phyloP scores from a whole-genome alignment of 257 asterid species.

The Solanum pimpinellifolium region DNA sequence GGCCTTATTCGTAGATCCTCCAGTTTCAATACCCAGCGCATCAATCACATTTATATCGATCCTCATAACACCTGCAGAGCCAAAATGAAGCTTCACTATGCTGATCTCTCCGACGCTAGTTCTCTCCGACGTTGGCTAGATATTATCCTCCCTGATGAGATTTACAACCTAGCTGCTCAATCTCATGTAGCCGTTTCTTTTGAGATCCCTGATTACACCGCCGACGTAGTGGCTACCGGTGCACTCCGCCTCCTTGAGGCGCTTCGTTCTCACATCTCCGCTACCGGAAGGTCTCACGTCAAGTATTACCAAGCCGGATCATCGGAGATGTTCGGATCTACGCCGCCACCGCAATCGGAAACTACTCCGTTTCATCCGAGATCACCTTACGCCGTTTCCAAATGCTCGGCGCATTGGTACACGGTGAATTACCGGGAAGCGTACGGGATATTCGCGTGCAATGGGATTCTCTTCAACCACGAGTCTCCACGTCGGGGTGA shows the following conservation, averaged over 20 bases:
- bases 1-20: conserved; percentile 96
- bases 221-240: conserved; percentile 97
- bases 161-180: conserved; percentile 96
- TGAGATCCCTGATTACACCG: conserved; percentile 98
- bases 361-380: conserved; percentile 78
- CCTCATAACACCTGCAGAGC: conserved; percentile 91
- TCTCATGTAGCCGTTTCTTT: conserved; percentile 97
- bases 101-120: conserved; percentile 93
- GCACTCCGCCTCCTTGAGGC: conserved; percentile 96
- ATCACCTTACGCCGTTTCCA: conserved; percentile 94
- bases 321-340: conserved; percentile 97
- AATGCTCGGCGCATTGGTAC: conserved; percentile 98
- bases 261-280: conserved; percentile 73
- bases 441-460: conserved; percentile 80
- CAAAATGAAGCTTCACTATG: conserved; percentile 90
- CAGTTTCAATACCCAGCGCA: conserved; percentile 93
- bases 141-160: conserved; percentile 79
- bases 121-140: conserved; percentile 99
- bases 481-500: conserved; percentile 91
- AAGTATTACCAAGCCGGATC: conserved; percentile 94
- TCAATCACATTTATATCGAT: conserved; percentile 93
- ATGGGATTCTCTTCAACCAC: conserved; percentile 86
- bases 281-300: conserved; percentile 68
- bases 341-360: conserved; percentile 91
- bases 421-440: conserved; percentile 97